Evolutionary conservation across 208 protist genomes (phyloP).

Genomic region (Wallacemonas rigidus): DNA sequence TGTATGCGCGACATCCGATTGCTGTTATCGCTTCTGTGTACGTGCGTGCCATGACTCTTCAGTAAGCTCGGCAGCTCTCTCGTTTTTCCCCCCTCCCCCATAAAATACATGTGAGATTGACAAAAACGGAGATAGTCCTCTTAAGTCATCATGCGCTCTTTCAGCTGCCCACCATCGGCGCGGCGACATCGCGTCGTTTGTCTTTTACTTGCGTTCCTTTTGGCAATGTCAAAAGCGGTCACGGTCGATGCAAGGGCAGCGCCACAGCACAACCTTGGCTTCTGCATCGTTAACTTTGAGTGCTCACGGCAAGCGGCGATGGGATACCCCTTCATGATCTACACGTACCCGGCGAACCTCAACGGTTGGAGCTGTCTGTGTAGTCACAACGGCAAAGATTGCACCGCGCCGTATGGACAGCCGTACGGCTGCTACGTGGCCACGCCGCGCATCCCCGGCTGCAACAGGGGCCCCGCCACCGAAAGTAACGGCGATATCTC

Average conservation of each 20-base stretch:
- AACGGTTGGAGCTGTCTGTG: constrained; percentile 12
- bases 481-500: neutral
- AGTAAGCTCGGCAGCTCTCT: too few relatives aligned
- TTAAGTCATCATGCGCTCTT: neutral
- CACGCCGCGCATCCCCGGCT: neutral
- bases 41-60: too few relatives aligned
- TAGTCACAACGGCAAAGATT: neutral
- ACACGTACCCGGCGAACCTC: neutral
- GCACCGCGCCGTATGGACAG: neutral
- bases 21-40: too few relatives aligned
- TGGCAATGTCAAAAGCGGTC: neutral
- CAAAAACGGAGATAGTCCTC: neutral
- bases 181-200: neutral
- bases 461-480: neutral
- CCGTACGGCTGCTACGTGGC: constrained; percentile 15
- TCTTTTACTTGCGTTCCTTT: neutral
- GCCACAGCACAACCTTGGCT: neutral
- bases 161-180: too few relatives aligned
- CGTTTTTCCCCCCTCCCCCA: too few relatives aligned
- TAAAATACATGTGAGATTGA: neutral
- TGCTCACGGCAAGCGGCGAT: neutral
- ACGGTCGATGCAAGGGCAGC: neutral
- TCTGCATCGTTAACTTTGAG: neutral
- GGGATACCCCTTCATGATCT: constrained; percentile 5
- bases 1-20: too few relatives aligned